Conservation (phyloP, 345 rosid species). For the Carallia pectinifolia region DNA sequence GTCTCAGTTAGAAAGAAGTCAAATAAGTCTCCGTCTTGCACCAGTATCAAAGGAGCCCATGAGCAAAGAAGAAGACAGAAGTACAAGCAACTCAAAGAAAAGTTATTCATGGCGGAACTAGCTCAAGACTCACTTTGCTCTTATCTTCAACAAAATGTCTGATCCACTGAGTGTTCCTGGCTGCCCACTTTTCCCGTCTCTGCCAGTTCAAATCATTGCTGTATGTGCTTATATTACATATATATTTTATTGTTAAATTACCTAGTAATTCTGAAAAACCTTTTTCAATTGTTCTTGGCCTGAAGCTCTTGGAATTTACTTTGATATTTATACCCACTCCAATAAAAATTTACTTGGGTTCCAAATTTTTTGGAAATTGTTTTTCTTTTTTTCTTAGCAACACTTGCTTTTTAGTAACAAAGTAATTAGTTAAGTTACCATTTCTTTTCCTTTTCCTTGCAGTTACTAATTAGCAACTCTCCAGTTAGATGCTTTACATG, state of each 20-base stretch:
- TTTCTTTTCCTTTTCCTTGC: not conserved
- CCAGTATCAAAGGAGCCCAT: slow-evolving; percentile 76
- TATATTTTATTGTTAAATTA: no score
- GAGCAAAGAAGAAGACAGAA: slow-evolving; percentile 40
- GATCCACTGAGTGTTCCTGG: slow-evolving; percentile 67
- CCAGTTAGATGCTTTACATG: not conserved
- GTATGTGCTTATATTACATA: not conserved
- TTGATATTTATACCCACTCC: not conserved
- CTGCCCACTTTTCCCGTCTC: slow-evolving; percentile 89
- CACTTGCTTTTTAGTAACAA: no score
- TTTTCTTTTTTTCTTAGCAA: no score
- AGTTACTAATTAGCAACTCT: not conserved
- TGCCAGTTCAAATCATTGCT: slow-evolving; percentile 27
- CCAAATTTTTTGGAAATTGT: not conserved
- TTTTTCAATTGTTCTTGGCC: no score
- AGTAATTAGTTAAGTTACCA: no score
- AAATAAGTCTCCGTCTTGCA: slow-evolving; percentile 61
- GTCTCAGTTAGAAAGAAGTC: not conserved
- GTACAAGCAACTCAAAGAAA: slow-evolving; percentile 32
- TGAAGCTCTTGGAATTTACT: not conserved
- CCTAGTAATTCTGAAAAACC: no score
- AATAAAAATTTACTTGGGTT: not conserved
- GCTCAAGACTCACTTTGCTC: slow-evolving; percentile 59
- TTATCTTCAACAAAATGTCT: slow-evolving; percentile 47
- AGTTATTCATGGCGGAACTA: slow-evolving; percentile 60